Evolutionary conservation across 1,284 basidiomycete species (phyloP).

Genomic region (Singerocomus rubriflavus): DNA sequence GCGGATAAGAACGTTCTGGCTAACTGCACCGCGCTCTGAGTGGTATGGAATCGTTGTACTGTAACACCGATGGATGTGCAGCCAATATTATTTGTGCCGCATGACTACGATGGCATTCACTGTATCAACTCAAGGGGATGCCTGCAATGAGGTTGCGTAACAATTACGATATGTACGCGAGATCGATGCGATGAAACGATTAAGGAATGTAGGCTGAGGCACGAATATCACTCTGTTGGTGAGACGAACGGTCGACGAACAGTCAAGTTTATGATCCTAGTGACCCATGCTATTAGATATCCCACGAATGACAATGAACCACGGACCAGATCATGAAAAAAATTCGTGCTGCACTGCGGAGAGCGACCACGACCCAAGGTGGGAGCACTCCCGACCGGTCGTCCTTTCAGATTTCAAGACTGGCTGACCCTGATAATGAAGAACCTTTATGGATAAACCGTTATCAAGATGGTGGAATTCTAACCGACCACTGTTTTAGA

Average conservation of each 20-base stretch:
- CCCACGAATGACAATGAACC: background rate
- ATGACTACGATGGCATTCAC: constrained; percentile 21
- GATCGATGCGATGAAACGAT: constrained; percentile 6
- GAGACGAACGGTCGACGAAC: constrained; percentile 14
- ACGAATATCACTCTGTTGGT: constrained; percentile 25
- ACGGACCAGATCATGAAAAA: constrained; percentile 27
- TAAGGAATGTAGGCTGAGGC: constrained; percentile 9
- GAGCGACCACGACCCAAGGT: constrained; percentile 10
- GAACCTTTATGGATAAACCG: constrained; percentile 23
- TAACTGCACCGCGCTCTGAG: constrained; percentile 21
- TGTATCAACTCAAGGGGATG: constrained; percentile 13
- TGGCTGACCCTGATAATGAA: constrained; percentile 21
- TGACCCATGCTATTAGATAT: constrained; percentile 1
- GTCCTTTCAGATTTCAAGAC: background rate
- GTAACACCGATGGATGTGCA: background rate
- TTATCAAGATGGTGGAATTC: background rate
- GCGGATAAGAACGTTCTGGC: constrained; percentile 12
- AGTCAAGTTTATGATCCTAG: constrained; percentile 22
- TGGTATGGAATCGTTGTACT: background rate
- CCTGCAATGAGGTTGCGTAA: constrained; percentile 7
- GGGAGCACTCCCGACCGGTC: background rate
- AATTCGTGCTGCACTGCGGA: constrained; percentile 21
- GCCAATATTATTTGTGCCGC: constrained; percentile 18
- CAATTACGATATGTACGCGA: constrained; percentile 2
- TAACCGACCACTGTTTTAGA: background rate